Evolutionary conservation across 75 land plant species (phyloP).

Genomic region (Sequoiadendron giganteum): DNA sequence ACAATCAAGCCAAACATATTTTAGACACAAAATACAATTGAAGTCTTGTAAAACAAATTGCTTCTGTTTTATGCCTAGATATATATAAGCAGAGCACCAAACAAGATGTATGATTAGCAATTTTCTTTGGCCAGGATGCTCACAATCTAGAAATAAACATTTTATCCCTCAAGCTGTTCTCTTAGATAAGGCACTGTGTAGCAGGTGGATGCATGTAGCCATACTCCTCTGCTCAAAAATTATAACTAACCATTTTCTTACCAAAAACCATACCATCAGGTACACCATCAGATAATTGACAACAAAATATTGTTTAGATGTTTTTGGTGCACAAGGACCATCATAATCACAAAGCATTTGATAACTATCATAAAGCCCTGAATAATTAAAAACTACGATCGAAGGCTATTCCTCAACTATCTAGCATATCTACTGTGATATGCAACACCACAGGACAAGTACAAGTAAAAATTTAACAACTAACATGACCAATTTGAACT

Average conservation of each 20-base stretch:
- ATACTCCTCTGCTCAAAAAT: background rate
- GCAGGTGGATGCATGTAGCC: background rate
- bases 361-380: background rate
- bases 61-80: background rate
- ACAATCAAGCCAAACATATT: conserved; percentile 1
- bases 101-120: background rate
- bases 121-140: background rate
- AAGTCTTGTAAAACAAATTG: background rate
- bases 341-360: background rate
- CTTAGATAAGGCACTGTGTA: background rate
- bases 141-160: background rate
- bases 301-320: background rate
- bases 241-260: background rate
- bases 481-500: background rate
- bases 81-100: background rate
- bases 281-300: background rate
- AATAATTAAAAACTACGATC: background rate
- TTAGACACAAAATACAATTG: background rate
- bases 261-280: background rate
- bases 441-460: background rate
- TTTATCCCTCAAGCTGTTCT: background rate
- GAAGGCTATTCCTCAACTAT: background rate
- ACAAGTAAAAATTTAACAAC: background rate
- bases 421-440: too few species aligned
- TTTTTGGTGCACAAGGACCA: background rate